Evolutionary conservation across 352 stramenopile genomes (phyloP), one percentile per base, ranked within the genome.

Genomic region (Pythium diclinum): DNA sequence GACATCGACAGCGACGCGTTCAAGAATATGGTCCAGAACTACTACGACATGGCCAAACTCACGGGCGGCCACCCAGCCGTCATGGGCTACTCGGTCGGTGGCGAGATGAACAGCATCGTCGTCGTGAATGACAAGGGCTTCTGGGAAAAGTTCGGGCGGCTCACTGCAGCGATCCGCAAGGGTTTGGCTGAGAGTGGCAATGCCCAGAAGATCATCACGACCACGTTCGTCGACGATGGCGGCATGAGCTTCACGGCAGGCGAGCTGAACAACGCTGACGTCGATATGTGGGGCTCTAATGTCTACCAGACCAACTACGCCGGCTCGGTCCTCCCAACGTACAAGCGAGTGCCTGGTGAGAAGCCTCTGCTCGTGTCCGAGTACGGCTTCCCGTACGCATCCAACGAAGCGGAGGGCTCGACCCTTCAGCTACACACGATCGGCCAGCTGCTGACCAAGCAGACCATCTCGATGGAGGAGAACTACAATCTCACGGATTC

Each of bases 201-300:
- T 23, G 76, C 79, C 13, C 69, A 79, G 53, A 91, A 91, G 71
- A 75, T 91, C 75, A 87, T 91, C 75, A 88, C 81, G n/a, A 91
- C 81, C 2, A 91, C 80, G 5, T 88, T 91, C 61, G 74, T 91
- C 19, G 81, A 91, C 46, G 81, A 91, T 25, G 80, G 76, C 30
- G 74, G 76, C 0, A 61, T 62, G 10, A 87, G 63, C 61, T 85
- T 91, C 63, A 65, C 36, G 3, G 65, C 69, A 1, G 81, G 81
- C 13, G 76, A 86, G 40, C 28, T 69, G 42, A 76, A 72, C 56
- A 48, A 74, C 8, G 76, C 78, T 0, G 79, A 91, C 21, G 79
- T 91, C 9, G 81, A 91, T 52, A 69, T 91, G 59, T 91, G 81
- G 81, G 81, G 81, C 7, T 82, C 77, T 32, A 91, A 91, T 32